phyloP scores from a whole-genome alignment of 176 grass and related monocot genomes.

The Oryza coarctata region DNA sequence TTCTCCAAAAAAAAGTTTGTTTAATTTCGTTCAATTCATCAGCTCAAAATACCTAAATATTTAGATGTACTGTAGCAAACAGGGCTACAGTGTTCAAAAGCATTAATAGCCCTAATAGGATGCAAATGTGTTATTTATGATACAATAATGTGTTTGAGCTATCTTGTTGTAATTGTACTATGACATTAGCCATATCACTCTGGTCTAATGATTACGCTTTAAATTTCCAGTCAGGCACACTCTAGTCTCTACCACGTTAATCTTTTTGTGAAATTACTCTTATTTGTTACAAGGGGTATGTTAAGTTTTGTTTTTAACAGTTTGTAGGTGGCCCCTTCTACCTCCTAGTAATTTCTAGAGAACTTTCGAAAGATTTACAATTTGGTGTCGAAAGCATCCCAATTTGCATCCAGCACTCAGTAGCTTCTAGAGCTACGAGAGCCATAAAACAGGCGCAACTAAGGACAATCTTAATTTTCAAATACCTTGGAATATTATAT shows the following conservation, averaged over 20 bases:
- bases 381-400: too few species aligned
- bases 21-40: neutral
- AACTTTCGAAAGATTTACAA: too few species aligned
- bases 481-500: neutral
- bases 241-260: neutral
- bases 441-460: neutral
- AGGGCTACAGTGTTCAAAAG: neutral
- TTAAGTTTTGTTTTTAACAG: too few species aligned
- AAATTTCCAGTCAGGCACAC: too few species aligned
- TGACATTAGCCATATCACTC: neutral
- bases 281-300: neutral
- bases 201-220: neutral
- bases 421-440: too few species aligned
- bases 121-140: neutral
- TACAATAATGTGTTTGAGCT: too few species aligned
- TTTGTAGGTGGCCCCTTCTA: too few species aligned
- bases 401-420: too few species aligned
- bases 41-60: neutral
- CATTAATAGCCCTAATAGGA: neutral
- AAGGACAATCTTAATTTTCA: neutral
- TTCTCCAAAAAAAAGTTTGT: neutral
- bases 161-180: neutral
- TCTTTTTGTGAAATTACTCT: neutral
- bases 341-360: too few species aligned
- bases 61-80: neutral